Evolutionary conservation across 495 filamentous ascomycete species (phyloP).

Genomic region (Friedmanniomyces endolithicus): DNA sequence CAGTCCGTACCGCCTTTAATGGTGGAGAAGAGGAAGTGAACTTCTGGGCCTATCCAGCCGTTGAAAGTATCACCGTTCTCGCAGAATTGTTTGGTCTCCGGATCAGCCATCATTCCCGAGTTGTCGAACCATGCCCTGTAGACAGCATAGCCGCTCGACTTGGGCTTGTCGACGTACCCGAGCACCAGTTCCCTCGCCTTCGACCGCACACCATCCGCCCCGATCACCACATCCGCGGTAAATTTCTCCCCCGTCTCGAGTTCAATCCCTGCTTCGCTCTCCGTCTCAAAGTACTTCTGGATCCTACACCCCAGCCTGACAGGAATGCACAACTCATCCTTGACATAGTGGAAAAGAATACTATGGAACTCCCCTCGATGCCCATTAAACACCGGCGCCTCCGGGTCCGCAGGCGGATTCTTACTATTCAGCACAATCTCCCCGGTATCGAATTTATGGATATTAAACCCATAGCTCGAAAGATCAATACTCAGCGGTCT

Average conservation of each 20-base stretch:
- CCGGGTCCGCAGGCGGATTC: conserved; percentile 32
- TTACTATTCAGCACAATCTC: conserved; percentile 47
- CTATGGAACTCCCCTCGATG: conserved; percentile 49
- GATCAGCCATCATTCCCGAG: conserved; percentile 48
- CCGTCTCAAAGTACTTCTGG: conserved; percentile 45
- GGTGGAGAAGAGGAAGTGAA: conserved; percentile 51
- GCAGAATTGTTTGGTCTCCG: conserved; percentile 46
- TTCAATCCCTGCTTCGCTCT: conserved; percentile 39
- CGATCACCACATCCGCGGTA: conserved; percentile 43
- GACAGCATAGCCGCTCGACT: conserved; percentile 46
- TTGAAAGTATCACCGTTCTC: conserved; percentile 52
- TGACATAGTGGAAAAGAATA: conserved; percentile 46
- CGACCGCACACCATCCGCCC: conserved; percentile 48
- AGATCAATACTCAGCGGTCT: conserved; percentile 42
- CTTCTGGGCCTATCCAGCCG: conserved; percentile 50
- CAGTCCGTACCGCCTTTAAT: conserved; percentile 53
- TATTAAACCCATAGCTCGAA: conserved; percentile 42
- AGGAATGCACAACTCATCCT: conserved; percentile 41
- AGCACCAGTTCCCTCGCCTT: conserved; percentile 47
- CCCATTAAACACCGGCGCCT: conserved; percentile 48
- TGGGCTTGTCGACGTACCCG: conserved; percentile 47
- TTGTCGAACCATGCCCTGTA: conserved; percentile 51
- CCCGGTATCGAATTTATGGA: conserved; percentile 47
- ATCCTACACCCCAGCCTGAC: conserved; percentile 44
- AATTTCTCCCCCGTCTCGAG: conserved; percentile 40